Percentiles rank a stretch among this genome's conserved stretches.
phyloP scores from a whole-genome alignment of 495 filamentous ascomycete species.

The Sabuloglossum arenarium region DNA sequence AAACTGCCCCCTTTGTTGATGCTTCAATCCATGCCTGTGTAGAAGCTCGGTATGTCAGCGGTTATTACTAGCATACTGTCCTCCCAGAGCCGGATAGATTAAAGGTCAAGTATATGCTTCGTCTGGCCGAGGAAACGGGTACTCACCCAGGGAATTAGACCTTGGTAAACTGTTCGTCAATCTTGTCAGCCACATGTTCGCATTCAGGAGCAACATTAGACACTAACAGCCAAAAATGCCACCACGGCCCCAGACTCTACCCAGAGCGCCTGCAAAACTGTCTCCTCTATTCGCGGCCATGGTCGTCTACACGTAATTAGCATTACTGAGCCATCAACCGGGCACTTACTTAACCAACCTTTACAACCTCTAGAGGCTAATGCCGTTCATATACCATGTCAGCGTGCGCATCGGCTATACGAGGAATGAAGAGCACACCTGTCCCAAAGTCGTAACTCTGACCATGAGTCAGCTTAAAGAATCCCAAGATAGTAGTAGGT shows the following conservation, averaged over 20 bases:
- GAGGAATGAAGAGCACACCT: constrained; percentile 26
- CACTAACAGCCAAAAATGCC: constrained; percentile 87
- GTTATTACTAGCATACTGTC: not conserved
- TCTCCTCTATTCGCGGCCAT: constrained; percentile 94
- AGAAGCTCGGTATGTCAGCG: not conserved
- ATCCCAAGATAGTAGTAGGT: not conserved
- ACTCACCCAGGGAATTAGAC: constrained; percentile 80
- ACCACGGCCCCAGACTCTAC: constrained; percentile 81
- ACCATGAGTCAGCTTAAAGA: not conserved
- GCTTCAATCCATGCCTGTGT: constrained; percentile 87
- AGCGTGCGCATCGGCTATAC: not conserved
- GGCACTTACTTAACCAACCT: constrained; percentile 16
- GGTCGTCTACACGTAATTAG: constrained; percentile 37
- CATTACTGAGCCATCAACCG: not conserved
- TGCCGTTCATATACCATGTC: constrained; percentile 7
- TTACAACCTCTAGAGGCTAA: constrained; percentile 90
- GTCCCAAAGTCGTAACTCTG: constrained; percentile 72
- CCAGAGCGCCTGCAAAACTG: constrained; percentile 60
- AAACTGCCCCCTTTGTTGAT: constrained; percentile 95
- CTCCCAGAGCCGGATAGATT: not conserved
- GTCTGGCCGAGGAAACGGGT: not conserved
- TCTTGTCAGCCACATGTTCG: constrained; percentile 7
- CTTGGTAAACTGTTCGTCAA: constrained; percentile 67
- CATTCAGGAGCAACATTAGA: not conserved
- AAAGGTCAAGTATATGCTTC: not conserved